Conservation (phyloP, 176 grass and related monocot genomes). For the Oryza glaberrima region DNA sequence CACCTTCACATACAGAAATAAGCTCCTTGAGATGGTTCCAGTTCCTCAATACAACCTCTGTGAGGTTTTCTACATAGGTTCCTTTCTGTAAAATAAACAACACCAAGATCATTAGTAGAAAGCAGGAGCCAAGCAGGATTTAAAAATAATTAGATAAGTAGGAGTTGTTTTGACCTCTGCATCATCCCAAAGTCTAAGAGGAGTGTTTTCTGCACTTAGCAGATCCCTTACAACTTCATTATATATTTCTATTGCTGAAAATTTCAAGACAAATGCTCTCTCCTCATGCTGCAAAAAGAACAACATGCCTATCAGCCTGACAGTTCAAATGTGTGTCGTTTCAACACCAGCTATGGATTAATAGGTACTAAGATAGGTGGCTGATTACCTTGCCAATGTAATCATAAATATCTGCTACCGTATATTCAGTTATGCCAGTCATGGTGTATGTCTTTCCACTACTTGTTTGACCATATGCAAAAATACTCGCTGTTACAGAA, state of each 20-base stretch:
- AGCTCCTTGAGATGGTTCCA: conserved; percentile 82
- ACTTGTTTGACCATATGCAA: conserved; percentile 99
- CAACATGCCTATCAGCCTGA: not conserved
- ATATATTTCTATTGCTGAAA: conserved; percentile 95
- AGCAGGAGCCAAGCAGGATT: not conserved
- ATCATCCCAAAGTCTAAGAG: conserved; percentile 90
- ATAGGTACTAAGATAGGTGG: not conserved
- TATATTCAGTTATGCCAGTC: conserved; percentile 89
- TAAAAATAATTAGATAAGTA: not conserved
- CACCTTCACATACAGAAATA: conserved; percentile 91
- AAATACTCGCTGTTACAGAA: conserved; percentile 75
- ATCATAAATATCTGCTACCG: conserved; percentile 91
- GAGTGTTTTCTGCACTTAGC: conserved; percentile 61
- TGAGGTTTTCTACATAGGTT: conserved; percentile 79
- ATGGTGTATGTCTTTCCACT: conserved; percentile 99
- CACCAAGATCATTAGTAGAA: conserved; percentile 35
- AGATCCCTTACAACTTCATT: conserved; percentile 94
- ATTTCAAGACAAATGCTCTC: conserved; percentile 95
- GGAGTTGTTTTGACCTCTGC: conserved; percentile 62
- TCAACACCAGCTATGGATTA: not conserved
- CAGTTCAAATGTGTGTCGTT: not conserved
- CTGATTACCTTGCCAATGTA: conserved; percentile 82
- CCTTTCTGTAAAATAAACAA: conserved; percentile 72
- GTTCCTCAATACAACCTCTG: conserved; percentile 72
- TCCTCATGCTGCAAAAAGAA: conserved; percentile 75